Percentiles rank a stretch among this genome's conserved stretches.
Evolutionary conservation across 306 rosid genomes (phyloP).

Genomic region (Prosopis cineraria): DNA sequence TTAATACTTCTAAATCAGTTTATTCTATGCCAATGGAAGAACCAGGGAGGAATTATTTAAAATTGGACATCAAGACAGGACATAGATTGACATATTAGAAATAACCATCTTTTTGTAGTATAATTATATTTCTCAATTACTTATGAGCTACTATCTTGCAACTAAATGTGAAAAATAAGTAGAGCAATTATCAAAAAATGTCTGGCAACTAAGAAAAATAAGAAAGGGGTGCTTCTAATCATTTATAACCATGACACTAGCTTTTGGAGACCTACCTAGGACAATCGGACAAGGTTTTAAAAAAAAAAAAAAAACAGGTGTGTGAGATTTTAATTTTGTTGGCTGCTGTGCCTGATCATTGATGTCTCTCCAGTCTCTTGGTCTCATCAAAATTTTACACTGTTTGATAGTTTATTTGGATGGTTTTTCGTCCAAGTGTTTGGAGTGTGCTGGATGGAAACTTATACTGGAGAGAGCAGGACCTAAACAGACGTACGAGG

Average conservation of each 20-base stretch:
- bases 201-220: background rate
- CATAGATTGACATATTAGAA: background rate
- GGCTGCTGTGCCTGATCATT: background rate
- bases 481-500: background rate
- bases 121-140: background rate
- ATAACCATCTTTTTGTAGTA: background rate
- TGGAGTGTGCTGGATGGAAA: background rate
- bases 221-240: too few relatives aligned
- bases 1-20: background rate
- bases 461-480: constrained; percentile 7
- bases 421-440: background rate
- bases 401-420: background rate
- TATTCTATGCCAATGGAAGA: background rate
- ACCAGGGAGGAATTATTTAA: background rate
- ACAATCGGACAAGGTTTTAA: too few relatives aligned
- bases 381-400: background rate
- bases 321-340: constrained; percentile 13
- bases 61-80: background rate
- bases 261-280: background rate
- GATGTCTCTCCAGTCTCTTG: background rate
- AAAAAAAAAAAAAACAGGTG: too few relatives aligned
- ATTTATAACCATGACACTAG: too few relatives aligned
- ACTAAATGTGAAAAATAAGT: background rate
- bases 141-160: background rate
- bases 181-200: background rate